Evolutionary conservation across 176 grass and related monocot genomes (phyloP).

Genomic region (Paspalum vaginatum): DNA sequence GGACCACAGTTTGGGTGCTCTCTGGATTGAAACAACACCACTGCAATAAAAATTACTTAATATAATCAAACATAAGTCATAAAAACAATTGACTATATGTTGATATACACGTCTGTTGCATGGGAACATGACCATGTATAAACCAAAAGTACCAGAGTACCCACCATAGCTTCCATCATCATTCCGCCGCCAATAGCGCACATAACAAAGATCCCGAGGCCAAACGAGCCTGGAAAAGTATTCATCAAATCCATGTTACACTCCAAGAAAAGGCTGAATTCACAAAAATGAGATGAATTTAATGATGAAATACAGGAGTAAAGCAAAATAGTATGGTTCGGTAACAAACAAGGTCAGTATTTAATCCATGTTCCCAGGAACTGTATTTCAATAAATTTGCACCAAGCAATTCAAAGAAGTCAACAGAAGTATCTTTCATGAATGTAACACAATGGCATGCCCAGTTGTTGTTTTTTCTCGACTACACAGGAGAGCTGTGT

Average conservation of each 20-base stretch:
- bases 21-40: constrained; percentile 96
- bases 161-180: constrained; percentile 99
- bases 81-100: background rate
- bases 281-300: constrained; percentile 10
- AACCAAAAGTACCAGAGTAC: constrained; percentile 51
- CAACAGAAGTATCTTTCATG: constrained; percentile 10
- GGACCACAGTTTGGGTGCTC: constrained; percentile 93
- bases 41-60: constrained; percentile 55
- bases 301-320: constrained; percentile 40
- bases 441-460: constrained; percentile 16
- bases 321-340: constrained; percentile 2
- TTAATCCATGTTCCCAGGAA: background rate
- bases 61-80: constrained; percentile 20
- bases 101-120: background rate
- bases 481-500: too few species aligned
- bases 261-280: constrained; percentile 13
- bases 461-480: background rate
- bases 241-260: constrained; percentile 28
- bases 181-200: constrained; percentile 98
- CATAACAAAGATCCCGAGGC: constrained; percentile 96
- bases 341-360: constrained; percentile 19
- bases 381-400: constrained; percentile 22
- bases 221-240: constrained; percentile 74
- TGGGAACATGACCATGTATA: constrained; percentile 30
- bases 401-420: constrained; percentile 1